Evolutionary conservation across 768 basidiomycete species (phyloP), one percentile per base, ranked within the genome.

Genomic region (Neoboletus brunneissimus): DNA sequence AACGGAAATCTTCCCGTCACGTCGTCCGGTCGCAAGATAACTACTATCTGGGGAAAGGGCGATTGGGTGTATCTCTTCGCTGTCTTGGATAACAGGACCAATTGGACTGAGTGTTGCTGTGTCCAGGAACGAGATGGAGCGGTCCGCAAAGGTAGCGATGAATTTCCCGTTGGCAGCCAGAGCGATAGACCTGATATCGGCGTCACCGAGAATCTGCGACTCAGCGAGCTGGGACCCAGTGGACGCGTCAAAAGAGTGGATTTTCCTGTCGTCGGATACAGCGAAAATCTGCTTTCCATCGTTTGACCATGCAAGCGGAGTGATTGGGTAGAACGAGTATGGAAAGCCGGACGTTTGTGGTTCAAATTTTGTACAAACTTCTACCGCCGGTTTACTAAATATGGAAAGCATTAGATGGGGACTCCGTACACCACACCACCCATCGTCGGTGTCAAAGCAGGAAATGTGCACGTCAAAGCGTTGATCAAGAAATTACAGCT

Each of bases 221-320:
- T 48, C 45, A 1, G 44, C 38, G 8, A 51, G 34, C n/a, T n/a
- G n/a, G n/a, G n/a, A n/a, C n/a, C n/a, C n/a, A n/a, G n/a, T 7
- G 10, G 40, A 35, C 5, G 8, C 40, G 3, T 56, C 40, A 22
- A 56, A 51, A 7, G 15, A 16, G 22, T 12, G 43, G 32, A 56
- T 23, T 22, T 31, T 56, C 16, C 15, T 34, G 27, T 37, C 32
- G 7, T 20, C 35, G 11, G 37, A 46, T 15, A 27, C 40, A 9
- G 32, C 44, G 11, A 42, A 50, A 9, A 47, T 18, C 1, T 23
- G n/a, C 20, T 31, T 25, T 25, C 54, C 23, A n/a, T 47, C 10
- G 11, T 34, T 38, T 4, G 58, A 56, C 57, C 57, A 58, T 7
- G 32, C 54, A 1, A 50, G 29, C 3, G 48, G 55, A 8, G 38